Evolutionary conservation across 495 filamentous ascomycete species (phyloP), one percentile per base, ranked within the genome.

Genomic region (Tuber indicum): DNA sequence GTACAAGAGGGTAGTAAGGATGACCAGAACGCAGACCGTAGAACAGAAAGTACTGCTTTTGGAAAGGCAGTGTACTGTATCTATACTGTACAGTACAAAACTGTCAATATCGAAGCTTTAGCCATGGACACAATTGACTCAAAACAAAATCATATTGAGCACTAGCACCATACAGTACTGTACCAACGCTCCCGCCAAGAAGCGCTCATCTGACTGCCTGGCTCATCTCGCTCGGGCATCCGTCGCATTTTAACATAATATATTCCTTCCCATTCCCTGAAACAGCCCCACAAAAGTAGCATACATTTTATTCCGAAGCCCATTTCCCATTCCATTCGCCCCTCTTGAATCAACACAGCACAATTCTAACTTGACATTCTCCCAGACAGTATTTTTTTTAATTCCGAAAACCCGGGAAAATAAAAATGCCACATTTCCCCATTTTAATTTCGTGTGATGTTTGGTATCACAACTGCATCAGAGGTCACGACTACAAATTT

Each of bases 291-390:
- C 32, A n/a, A 66, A 66, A 66, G 58, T 17, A 32, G n/a, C n/a
- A 8, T 66, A 66, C n/a, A 32, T 58, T 58, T 49, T 58, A 66
- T 66, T 66, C 58, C 58, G 58, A 36, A 66, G 32, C 26, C 12
- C 26, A 62, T 17, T 66, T 66, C 58, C 72, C 62, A 75, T 75
- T 52, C 74, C 72, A 32, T 72, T 75, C 69, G 43, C 62, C 74
- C 69, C 41, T 1, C 69, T 47, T 26, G 39, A 26, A 44, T 62
- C 23, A 19, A 72, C 52, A 23, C 70, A 41, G 71, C 16, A 41
- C 32, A 32, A 36, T 62, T 47, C 73, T 58, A 41, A 74, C 58
- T 26, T 66, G 58, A 72, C 43, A 23, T 32, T 39, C 47, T 66
- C 16, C 14, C 10, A 19, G 17, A 47, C 17, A 19, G 16, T 9